Evolutionary conservation across 768 basidiomycete genomes (phyloP).

Genomic region (Leccinum broughii): DNA sequence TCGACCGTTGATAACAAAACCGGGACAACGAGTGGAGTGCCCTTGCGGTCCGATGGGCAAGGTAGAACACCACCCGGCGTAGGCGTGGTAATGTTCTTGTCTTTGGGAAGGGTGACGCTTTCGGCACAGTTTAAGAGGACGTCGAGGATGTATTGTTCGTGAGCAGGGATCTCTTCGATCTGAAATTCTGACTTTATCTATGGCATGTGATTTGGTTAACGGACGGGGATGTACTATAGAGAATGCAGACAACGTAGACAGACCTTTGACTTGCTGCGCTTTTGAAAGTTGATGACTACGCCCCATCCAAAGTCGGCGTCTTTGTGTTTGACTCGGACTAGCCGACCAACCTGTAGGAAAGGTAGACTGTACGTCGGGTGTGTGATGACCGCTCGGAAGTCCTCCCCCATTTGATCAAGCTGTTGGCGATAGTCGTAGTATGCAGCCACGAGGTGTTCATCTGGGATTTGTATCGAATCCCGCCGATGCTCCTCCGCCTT

Average conservation of each 20-base stretch:
- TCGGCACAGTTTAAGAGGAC: conserved; percentile 81
- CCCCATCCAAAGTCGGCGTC: conserved; percentile 97
- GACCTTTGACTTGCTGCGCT: conserved; percentile 82
- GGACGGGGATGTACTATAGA: not conserved
- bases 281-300: conserved; percentile 88
- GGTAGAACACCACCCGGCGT: conserved; percentile 76
- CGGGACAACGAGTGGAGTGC: conserved; percentile 83
- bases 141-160: conserved; percentile 91
- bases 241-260: conserved; percentile 14
- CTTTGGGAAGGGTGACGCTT: conserved; percentile 61
- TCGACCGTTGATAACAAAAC: conserved; percentile 87
- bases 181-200: conserved; percentile 67
- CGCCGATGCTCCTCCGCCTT: conserved; percentile 67
- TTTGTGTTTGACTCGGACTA: conserved; percentile 88
- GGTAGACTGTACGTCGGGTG: conserved; percentile 95
- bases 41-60: conserved; percentile 69
- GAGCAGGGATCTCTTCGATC: conserved; percentile 71
- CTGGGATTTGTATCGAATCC: conserved; percentile 68
- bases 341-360: conserved; percentile 87
- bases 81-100: conserved; percentile 51
- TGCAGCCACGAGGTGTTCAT: conserved; percentile 80
- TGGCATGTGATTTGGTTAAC: not conserved
- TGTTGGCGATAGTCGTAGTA: conserved; percentile 95
- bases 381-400: conserved; percentile 90
- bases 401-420: conserved; percentile 82